phyloP scores from a whole-genome alignment of 2,329 filamentous ascomycete genomes.

The Beauveria asiatica region DNA sequence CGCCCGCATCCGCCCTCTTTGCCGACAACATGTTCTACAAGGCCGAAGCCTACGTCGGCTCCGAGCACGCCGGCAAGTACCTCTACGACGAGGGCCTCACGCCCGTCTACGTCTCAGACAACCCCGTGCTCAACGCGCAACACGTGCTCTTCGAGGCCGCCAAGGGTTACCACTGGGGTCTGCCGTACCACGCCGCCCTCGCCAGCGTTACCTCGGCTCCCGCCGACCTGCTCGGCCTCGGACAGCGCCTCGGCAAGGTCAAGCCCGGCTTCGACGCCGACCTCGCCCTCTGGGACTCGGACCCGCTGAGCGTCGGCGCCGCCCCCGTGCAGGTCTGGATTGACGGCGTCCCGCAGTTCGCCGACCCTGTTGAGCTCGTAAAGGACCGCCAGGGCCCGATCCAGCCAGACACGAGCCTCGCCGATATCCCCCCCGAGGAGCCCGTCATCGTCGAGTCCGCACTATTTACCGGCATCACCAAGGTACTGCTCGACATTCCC shows the following conservation, averaged over 20 bases:
- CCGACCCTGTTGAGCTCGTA: slow-evolving; percentile 42
- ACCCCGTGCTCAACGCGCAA: slow-evolving; percentile 61
- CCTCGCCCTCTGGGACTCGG: slow-evolving; percentile 54
- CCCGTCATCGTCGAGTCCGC: slow-evolving; percentile 30
- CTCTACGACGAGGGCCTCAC: slow-evolving; percentile 58
- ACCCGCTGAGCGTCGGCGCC: slow-evolving; percentile 52
- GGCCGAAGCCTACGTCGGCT: slow-evolving; percentile 55
- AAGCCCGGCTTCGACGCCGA: slow-evolving; percentile 56
- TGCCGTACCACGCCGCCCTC: slow-evolving; percentile 52
- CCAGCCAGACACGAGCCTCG: slow-evolving; percentile 30
- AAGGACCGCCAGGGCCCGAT: slow-evolving; percentile 38
- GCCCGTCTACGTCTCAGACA: slow-evolving; percentile 61
- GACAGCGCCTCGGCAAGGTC: slow-evolving; percentile 49
- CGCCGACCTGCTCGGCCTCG: slow-evolving; percentile 49
- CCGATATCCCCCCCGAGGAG: slow-evolving; percentile 31
- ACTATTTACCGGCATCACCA: slow-evolving; percentile 36
- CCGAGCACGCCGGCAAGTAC: slow-evolving; percentile 57
- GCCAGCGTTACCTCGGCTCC: slow-evolving; percentile 51
- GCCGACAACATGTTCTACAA: slow-evolving; percentile 70
- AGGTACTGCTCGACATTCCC: slow-evolving; percentile 12
- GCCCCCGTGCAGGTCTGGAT: slow-evolving; percentile 56
- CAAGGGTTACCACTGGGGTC: slow-evolving; percentile 50
- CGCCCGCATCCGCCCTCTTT: slow-evolving; percentile 55
- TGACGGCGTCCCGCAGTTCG: slow-evolving; percentile 50
- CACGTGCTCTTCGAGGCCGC: slow-evolving; percentile 60